A percentile compares a stretch with the other conserved stretches of the same genome.
These are phyloP conservation scores for Neospora caninum DNA, from an alignment of 169 alveolate species.

Conservation along the genomic window DNA sequence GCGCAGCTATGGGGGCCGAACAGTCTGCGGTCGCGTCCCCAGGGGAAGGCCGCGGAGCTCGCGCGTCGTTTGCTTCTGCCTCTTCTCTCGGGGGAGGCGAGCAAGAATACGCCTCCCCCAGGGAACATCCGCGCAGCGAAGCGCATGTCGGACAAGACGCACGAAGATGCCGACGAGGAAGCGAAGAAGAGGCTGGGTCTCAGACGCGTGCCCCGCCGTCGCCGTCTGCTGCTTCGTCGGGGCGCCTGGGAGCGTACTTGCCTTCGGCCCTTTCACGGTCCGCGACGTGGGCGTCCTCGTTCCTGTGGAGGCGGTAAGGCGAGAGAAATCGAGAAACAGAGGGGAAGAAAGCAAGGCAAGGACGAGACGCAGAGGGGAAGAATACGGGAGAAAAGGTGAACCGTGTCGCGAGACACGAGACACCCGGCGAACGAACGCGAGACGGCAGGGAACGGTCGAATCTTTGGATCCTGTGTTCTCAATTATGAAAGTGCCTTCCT, in stretches of 20 bases:
- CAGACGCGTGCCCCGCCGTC: background rate
- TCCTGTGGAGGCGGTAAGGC: background rate
- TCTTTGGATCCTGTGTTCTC: no score
- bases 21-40: background rate
- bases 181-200: background rate
- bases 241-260: background rate
- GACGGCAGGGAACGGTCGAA: no score
- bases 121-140: background rate
- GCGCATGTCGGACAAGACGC: background rate
- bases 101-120: background rate
- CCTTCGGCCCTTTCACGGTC: background rate
- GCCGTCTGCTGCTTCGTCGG: background rate
- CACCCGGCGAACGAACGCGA: no score
- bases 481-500: no score
- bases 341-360: background rate
- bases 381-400: no score
- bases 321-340: background rate
- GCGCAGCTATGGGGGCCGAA: background rate
- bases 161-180: background rate
- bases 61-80: background rate
- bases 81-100: background rate
- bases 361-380: no score
- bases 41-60: background rate
- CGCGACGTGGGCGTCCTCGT: background rate
- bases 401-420: no score